Evolutionary conservation across 1,284 basidiomycete species (phyloP).

Genomic region (Malassezia restricta): DNA sequence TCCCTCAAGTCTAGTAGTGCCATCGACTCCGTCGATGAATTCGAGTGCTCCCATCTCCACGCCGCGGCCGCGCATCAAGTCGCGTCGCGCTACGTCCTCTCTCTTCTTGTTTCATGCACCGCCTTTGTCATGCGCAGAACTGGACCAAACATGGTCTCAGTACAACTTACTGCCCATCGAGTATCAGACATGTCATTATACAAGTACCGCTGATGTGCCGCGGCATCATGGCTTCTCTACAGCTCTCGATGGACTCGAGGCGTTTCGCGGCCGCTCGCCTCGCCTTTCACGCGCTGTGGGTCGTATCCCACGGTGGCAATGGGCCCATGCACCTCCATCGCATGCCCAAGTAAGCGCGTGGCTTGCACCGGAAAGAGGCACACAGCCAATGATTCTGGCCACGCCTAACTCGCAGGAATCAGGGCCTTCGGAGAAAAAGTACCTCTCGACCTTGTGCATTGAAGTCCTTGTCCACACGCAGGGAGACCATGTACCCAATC

Average conservation of each 20-base stretch:
- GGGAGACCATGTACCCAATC: conserved; percentile 59
- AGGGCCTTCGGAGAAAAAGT: not conserved
- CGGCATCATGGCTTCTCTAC: conserved; percentile 53
- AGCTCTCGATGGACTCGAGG: conserved; percentile 31
- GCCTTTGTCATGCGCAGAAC: not conserved
- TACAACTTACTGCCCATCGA: not conserved
- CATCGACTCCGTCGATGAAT: not conserved
- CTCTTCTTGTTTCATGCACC: not conserved
- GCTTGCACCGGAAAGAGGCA: not conserved
- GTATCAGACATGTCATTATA: conserved; percentile 53
- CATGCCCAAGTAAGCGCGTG: not conserved
- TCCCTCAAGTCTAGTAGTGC: not conserved
- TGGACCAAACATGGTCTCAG: not conserved
- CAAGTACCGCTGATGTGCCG: conserved; percentile 61
- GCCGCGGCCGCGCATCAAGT: not conserved
- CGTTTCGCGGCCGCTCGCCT: conserved; percentile 27
- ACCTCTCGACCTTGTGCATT: conserved; percentile 62
- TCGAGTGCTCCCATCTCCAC: not conserved
- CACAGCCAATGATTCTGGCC: not conserved
- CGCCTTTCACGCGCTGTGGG: not conserved
- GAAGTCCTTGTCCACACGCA: conserved; percentile 48
- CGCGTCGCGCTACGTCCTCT: not conserved
- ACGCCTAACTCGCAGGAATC: not conserved
- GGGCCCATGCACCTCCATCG: conserved; percentile 18
- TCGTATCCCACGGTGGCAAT: not conserved